These are phyloP conservation scores for Amanita muscaria DNA, from an alignment of 768 basidiomycete species.

Conservation along the genomic window DNA sequence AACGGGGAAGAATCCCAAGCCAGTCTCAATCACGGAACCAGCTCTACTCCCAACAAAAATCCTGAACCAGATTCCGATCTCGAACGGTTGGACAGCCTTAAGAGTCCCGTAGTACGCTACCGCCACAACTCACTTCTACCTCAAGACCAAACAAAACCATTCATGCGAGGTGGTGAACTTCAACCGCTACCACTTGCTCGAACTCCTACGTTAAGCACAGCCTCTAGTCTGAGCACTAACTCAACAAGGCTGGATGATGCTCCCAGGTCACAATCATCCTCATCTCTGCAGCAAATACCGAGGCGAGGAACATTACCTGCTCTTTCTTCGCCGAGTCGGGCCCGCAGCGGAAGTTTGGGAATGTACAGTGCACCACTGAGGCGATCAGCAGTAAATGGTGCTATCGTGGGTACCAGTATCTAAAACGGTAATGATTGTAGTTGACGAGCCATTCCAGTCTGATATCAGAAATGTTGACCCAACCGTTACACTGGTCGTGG, in stretches of 20 bases:
- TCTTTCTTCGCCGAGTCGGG: conserved; percentile 31
- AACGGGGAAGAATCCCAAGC: conserved; percentile 22
- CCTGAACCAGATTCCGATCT: conserved; percentile 43
- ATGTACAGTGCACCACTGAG: conserved; percentile 29
- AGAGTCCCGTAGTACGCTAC: conserved; percentile 31
- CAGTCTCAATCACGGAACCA: conserved; percentile 46
- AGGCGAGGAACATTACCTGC: conserved; percentile 14
- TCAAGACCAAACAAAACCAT: conserved; percentile 32
- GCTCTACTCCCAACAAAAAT: conserved; percentile 41
- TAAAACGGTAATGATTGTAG: conserved; percentile 3
- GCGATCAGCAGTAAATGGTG: conserved; percentile 29
- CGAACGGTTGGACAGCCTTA: conserved; percentile 41
- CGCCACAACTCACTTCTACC: conserved; percentile 41
- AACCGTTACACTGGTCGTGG: conserved; percentile 61
- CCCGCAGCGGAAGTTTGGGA: conserved; percentile 56
- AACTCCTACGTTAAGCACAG: conserved; percentile 30
- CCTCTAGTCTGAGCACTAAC: conserved; percentile 30
- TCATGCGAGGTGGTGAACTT: conserved; percentile 48
- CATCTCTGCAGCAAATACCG: conserved; percentile 30
- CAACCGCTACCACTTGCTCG: conserved; percentile 46
- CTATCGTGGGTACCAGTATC: conserved; percentile 17
- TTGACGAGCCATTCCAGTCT: conserved; percentile 10
- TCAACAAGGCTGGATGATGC: conserved; percentile 30
- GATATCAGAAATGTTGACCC: conserved; percentile 13
- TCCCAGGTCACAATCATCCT: conserved; percentile 28